These are phyloP conservation scores for Phoma herbarum DNA, from an alignment of 2,329 filamentous ascomycete species.

Conservation along the genomic window DNA sequence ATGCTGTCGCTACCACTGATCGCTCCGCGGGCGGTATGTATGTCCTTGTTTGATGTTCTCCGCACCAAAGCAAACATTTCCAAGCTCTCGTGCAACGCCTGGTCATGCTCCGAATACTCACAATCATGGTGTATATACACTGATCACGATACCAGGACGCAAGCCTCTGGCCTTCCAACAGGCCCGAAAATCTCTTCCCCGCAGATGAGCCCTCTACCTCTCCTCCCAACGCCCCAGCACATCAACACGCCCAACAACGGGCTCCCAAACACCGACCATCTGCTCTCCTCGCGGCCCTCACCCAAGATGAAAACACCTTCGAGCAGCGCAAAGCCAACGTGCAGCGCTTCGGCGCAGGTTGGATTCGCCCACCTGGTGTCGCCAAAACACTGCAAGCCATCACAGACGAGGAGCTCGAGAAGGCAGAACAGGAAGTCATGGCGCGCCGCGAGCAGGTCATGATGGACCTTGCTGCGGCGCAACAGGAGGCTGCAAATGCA, in stretches of 20 bases:
- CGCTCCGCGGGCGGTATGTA: slow-evolving; percentile 34
- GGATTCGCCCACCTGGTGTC: slow-evolving; percentile 90
- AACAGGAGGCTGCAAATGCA: slow-evolving; percentile 57
- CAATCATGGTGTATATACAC: slow-evolving; percentile 5
- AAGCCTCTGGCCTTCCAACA: slow-evolving; percentile 37
- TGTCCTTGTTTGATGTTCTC: background rate
- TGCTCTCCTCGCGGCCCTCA: slow-evolving; percentile 73
- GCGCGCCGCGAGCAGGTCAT: slow-evolving; percentile 74
- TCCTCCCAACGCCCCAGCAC: slow-evolving; percentile 27
- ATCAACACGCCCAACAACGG: slow-evolving; percentile 28
- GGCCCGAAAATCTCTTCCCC: slow-evolving; percentile 23
- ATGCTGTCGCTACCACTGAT: slow-evolving; percentile 43
- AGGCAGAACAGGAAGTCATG: slow-evolving; percentile 82
- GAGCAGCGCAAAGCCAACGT: slow-evolving; percentile 82
- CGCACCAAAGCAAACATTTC: slow-evolving; percentile 2
- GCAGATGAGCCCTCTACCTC: slow-evolving; percentile 31
- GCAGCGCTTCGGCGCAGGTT: slow-evolving; percentile 84
- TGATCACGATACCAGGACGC: slow-evolving; percentile 36
- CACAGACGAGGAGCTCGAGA: slow-evolving; percentile 87
- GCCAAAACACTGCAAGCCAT: slow-evolving; percentile 89
- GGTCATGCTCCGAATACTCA: background rate
- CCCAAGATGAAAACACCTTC: slow-evolving; percentile 79
- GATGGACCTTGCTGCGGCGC: slow-evolving; percentile 72
- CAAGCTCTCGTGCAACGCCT: background rate
- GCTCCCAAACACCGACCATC: slow-evolving; percentile 58